Evolutionary conservation across 768 basidiomycete species (phyloP), one percentile per base, ranked within the genome.

Genomic region (Lactarius hengduanensis): DNA sequence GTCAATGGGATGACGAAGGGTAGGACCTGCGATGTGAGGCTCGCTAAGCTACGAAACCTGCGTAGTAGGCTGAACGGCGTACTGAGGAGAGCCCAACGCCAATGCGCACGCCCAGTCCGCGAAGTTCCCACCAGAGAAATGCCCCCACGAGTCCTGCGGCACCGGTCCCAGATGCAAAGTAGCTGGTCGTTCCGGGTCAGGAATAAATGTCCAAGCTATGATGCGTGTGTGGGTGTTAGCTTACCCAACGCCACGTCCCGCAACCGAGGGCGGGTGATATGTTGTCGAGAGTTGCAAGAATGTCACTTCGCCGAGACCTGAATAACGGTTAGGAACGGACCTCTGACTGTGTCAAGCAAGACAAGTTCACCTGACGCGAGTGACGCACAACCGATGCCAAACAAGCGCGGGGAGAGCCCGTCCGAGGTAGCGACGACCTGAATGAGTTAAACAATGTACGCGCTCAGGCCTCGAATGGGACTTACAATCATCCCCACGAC

Each of bases 111-210:
- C 97, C 96, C 0, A 96, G 77, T 1, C 86, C 84, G 22, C 97
- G 82, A 4, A 98, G 78, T 69, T 94, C 82, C 96, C 96, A 98
- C 97, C 97, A 98, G 15, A 97, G 73, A 45, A 91, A 90, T 0
- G 96, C 94, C 8, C 96, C 96, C 1, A 89, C 90, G 1, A 99
- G 84, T 0, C 96, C 96, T 0, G 96, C 96, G 5, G 91, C 93
- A 1, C 96, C 96, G 0, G 96, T 98, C 0, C 96, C 96, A 10
- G 90, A 89, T 8, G 96, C 89, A 76, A 98, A 99, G 73, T 94
- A 97, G 5, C 91, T 91, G 53, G 2, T 28, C 4, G 34, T 58
- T 16, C 53, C 47, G 20, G 26, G 38, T 54, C 43, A 56, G 38
- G 50, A 5, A 36, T 54, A 43, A 34, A 28, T 16, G n/a, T 54